Base-by-base conservation (phyloP, 148 eudicot genomes). In the Amaranthus cruentus region DNA sequence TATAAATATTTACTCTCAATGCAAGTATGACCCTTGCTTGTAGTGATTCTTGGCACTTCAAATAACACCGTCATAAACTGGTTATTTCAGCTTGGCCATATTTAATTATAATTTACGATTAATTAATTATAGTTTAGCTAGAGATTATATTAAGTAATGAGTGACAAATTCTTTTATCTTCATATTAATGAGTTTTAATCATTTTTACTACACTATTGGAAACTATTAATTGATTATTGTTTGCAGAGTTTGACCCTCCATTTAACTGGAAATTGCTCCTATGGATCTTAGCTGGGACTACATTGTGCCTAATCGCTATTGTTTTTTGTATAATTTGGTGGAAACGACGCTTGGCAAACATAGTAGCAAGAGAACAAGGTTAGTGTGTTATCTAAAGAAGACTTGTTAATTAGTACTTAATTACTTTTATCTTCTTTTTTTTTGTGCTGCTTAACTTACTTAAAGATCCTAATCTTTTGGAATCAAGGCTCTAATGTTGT, bases 281-380 rank as follows among this genome's bases (percentile, higher is more conserved):
- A 9, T 15, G 73, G 69, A 83, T 83, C 62, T 72, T 63, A 43
- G 63, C 60, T 51, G 83, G 76, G 71, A 63, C 64, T 47, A 69
- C 72, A 48, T 60, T 82, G 38, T 72, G 66, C 28, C 21, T 85
- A 59, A 38, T 76, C 55, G 66, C 72, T n/a, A 67, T 67, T n/a
- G 54, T 69, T 55, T 15, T 76, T 47, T 71, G 71, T 74, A 43
- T 74, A 55, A 10, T 66, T 60, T 80, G 80, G 85, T 74, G 87
- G 86, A 78, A 68, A 68, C 66, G 74, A 38, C 78, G 68, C 68
- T 7, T 70, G 43, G 76, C 73, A 66, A 47, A 64, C 66, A 79
- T 14, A 68, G 66, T 71, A 7, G 77, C 79, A 51, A 81, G 76
- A 79, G 87, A 85, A 71, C 64, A 83, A 71, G 85, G 90, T 87